These are phyloP conservation scores for Nakazawaea molendinolei DNA, from an alignment of 805 yeast genomes.

Conservation along the genomic window DNA sequence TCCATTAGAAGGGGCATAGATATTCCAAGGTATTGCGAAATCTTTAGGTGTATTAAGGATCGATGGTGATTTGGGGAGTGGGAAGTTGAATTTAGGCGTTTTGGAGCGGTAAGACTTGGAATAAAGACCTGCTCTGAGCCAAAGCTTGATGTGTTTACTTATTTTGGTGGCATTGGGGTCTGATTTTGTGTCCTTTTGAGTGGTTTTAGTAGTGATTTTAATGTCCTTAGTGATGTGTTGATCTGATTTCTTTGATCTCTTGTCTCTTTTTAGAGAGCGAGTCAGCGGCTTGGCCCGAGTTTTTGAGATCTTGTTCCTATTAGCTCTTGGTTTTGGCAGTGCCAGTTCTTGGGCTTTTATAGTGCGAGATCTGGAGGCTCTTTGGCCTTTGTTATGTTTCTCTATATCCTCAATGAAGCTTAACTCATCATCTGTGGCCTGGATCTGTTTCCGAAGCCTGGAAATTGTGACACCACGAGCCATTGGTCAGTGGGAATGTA, in stretches of 20 bases:
- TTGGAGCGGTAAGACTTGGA: slow-evolving; percentile 9
- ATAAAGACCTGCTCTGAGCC: slow-evolving; percentile 18
- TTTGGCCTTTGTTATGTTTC: no score
- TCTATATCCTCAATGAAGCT: no score
- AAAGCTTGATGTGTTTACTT: slow-evolving; percentile 14
- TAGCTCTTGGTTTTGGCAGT: neutral
- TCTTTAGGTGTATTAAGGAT: slow-evolving; percentile 15
- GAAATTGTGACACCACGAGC: no score
- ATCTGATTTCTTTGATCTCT: no score
- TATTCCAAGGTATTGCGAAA: slow-evolving; percentile 27
- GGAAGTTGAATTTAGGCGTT: slow-evolving; percentile 13
- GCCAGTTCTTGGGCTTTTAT: no score
- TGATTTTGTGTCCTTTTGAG: neutral
- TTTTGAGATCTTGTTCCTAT: neutral
- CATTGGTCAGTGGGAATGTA: no score
- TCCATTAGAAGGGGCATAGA: slow-evolving; percentile 25
- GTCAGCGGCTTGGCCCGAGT: no score
- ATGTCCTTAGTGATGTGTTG: no score
- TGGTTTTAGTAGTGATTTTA: neutral
- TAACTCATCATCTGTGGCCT: no score
- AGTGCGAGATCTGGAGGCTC: no score
- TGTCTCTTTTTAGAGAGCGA: neutral
- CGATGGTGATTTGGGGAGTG: slow-evolving; percentile 19
- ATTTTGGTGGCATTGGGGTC: neutral
- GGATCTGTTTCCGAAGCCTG: no score